phyloP scores from a whole-genome alignment of 164 flowering plant genomes.

The Piper longum region DNA sequence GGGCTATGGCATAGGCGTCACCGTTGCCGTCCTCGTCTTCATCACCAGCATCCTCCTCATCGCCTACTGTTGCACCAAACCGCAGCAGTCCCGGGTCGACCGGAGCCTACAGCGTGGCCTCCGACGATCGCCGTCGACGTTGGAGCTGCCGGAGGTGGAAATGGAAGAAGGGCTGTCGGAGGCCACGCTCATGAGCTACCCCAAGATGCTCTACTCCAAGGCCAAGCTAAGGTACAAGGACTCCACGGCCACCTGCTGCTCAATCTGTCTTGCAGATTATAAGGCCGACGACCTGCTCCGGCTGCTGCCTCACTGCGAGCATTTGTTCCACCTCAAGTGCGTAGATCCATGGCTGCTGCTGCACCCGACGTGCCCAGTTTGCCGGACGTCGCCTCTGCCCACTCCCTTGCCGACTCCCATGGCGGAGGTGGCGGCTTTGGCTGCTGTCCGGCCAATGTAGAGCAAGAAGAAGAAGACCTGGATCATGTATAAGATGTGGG shows the following conservation, averaged over 20 bases:
- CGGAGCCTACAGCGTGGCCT: neutral
- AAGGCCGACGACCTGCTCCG: constrained; percentile 41
- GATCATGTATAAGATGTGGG: no score
- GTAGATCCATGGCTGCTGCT: constrained; percentile 65
- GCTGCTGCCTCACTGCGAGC: constrained; percentile 65
- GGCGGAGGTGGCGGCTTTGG: constrained; percentile 58
- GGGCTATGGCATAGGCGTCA: constrained; percentile 57
- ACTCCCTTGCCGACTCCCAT: constrained; percentile 57
- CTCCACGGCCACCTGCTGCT: constrained; percentile 37
- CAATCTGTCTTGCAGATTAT: constrained; percentile 75
- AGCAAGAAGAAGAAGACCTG: neutral
- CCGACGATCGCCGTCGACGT: constrained; percentile 1
- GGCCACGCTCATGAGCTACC: constrained; percentile 46
- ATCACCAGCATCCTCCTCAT: constrained; percentile 65
- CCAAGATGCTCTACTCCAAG: constrained; percentile 46
- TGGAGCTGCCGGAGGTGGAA: constrained; percentile 7
- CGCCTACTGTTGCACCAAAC: constrained; percentile 57
- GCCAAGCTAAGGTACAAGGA: constrained; percentile 27
- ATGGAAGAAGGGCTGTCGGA: constrained; percentile 42
- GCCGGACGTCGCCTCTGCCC: constrained; percentile 58
- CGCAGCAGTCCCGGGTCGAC: neutral
- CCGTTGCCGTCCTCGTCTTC: constrained; percentile 63
- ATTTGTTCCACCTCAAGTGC: constrained; percentile 57
- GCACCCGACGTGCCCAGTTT: constrained; percentile 74
- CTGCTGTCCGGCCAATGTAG: constrained; percentile 4